Evolutionary conservation across 148 eudicot species (phyloP), one percentile per base, ranked within the genome.

Genomic region (Arbutus unedo): DNA sequence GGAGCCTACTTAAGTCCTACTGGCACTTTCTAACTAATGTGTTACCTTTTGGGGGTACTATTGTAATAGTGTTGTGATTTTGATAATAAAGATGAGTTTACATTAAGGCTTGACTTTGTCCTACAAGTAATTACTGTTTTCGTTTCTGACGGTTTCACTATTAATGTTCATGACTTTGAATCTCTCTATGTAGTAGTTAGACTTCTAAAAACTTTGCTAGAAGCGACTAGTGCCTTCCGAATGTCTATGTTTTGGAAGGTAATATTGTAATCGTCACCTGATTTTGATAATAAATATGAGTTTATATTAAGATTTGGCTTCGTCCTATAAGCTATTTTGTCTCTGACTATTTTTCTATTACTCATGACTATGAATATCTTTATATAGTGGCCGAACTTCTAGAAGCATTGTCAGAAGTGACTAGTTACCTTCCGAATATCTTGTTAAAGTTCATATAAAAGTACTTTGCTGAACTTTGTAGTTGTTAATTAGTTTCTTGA

Each of bases 1-100:
- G 74, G 74, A 38, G 47, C 48, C 74, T 68, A 67, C 44, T 68
- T 41, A 68, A 68, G 47, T 68, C 74, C n/a, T 68, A 56, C 16
- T 16, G 21, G 14, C 21, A 9, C 43, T 66, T 13, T 21, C 41
- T n/a, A 68, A 68, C 31, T 68, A 68, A 68, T 68, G 47, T 64
- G 70, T 23, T 23, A 9, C 41, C 21, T 64, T 64, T 8, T 57
- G 7, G 66, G 4, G 19, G 64, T 64, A 9, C 15, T 25, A 23
- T 8, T 64, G 70, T 64, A 23, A 64, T 64, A 41, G 70, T 64
- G 15, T 23, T 4, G 5, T 14, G 70, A 64, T 64, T 64, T 23
- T 64, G 70, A 23, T 62, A 64, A 64, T 64, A 64, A 56, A 23
- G 41, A 64, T 64, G 70, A 64, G 70, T 3, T 64, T 64, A 23